Base-by-base conservation (phyloP, 345 rosid species). In the Gossypium thurberi region DNA sequence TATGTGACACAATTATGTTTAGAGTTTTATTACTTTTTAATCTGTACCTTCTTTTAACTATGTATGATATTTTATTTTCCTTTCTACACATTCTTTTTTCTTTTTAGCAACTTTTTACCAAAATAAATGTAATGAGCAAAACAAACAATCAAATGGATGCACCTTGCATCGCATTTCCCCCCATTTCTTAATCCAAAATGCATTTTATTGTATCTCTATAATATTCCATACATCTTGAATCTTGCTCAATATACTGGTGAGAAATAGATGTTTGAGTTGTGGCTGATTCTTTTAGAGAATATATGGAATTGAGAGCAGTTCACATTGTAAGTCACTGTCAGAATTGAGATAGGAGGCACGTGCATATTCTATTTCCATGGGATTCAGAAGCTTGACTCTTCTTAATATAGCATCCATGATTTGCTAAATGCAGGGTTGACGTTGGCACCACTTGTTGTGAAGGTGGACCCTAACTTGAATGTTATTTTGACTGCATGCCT, bases 401-500 rank as follows among this genome's bases (percentile, higher is more conserved):
- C 65, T 65, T 67, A 43, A 44, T 51, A 23, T 42, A 18, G 23
- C 72, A 20, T 17, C 43, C 23, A 15, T 76, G 66, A 67, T 69
- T 72, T 60, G 46, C 71, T 48, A 70, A 67, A 58, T 83, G 77
- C 93, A 96, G 99, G 94, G 77, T 87, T 96, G 81, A 68, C 96
- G 4, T 72, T 96, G 83, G 98, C 98, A 60, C 99, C 99, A 23
- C 98, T 96, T 13, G 78, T 91, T 77, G 84, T 96, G 81, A 90
- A 83, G 73, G 99, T 96, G 57, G 83, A 96, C 65, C 94, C 99
- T 28, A 96, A 96, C 75, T 72, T 96, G 80, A 96, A 96, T 82
- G 95, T 90, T 75, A 81, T 86, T 25, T 83, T 90, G 81, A 90
- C 97, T 28, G 99, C 99, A 68, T 87, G 93, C 77, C 91, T 96